Conservation (phyloP, 768 basidiomycete genomes). For the Tulasnella calospora region DNA sequence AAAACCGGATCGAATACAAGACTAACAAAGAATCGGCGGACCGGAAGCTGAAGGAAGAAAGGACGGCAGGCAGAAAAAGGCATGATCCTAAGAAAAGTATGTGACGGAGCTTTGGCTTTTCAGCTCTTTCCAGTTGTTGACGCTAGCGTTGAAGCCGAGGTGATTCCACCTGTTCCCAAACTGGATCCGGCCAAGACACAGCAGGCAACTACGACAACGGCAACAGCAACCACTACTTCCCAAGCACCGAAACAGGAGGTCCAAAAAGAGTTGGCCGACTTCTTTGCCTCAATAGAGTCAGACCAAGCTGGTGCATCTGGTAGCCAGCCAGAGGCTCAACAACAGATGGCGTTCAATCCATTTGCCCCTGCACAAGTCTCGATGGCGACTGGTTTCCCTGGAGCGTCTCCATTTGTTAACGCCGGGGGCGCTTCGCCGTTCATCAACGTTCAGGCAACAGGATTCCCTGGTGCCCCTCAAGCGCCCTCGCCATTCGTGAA, state of each 20-base stretch:
- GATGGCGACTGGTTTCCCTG: constrained; percentile 29
- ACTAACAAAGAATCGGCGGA: constrained; percentile 68
- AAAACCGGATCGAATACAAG: constrained; percentile 89
- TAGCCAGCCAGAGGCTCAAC: constrained; percentile 40
- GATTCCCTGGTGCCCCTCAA: constrained; percentile 28
- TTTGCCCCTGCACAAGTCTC: constrained; percentile 59
- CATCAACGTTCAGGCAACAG: constrained; percentile 39
- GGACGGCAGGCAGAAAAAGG: not conserved
- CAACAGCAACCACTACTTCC: constrained; percentile 28
- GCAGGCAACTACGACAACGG: constrained; percentile 1
- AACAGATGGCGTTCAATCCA: constrained; percentile 64
- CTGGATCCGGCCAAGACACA: not conserved
- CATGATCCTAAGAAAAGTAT: constrained; percentile 15
- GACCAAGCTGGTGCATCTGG: constrained; percentile 61
- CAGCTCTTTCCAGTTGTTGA: not conserved
- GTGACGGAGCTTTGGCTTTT: not conserved
- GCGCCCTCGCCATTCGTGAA: constrained; percentile 19
- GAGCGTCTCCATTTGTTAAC: constrained; percentile 37
- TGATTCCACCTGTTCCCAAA: constrained; percentile 7
- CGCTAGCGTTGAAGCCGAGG: not conserved
- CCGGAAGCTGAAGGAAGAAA: constrained; percentile 31
- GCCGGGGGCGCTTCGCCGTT: constrained; percentile 43
- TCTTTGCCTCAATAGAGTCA: constrained; percentile 84
- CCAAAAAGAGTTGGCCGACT: constrained; percentile 63
- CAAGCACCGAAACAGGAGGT: constrained; percentile 30